Evolutionary conservation across 805 yeast genomes (phyloP), one percentile per base, ranked within the genome.

Genomic region (Myxozyma neotropica): DNA sequence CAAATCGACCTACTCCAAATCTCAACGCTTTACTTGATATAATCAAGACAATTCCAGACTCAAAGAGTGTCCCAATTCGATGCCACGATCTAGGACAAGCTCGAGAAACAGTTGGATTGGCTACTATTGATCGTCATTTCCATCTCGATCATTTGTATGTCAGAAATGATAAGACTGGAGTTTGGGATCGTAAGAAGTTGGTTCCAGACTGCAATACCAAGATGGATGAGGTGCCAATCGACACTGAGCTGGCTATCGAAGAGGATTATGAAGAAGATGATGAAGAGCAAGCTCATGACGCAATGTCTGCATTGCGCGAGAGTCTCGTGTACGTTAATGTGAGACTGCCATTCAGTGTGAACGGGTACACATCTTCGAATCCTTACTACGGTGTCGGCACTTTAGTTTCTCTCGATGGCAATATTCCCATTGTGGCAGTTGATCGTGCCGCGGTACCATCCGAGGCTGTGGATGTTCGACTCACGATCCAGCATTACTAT

Each of bases 91-190:
- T 64, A n/a, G 67, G 67, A 1, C 56, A 56, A 35, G 21, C 35
- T 15, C 57, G 61, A 4, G 67, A 63, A 50, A 53, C 55, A 4
- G 39, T 50, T 19, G 40, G 44, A 6, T 44, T 63, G 6, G 60
- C 57, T 24, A 56, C 60, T 29, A 53, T 64, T 33, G 67, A 64
- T 26, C 63, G 67, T 13, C 67, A 64, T 39, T 64, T 64, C 39
- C 58, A 55, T 51, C 58, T 46, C 17, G 64, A 52, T 51, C 48
- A 55, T 53, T n/a, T 63, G 23, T 64, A 47, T 26, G 42, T 46
- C 19, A 47, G 67, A 15, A 59, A 64, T 29, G 67, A 64, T 42
- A 24, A 17, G 23, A 49, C 54, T 10, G 67, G 67, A 4, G 38
- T 51, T 13, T 64, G 67, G 67, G 67, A 64, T 29, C 57, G 63